These are phyloP conservation scores for Penicillium canescens DNA, from an alignment of 495 filamentous ascomycete genomes.

Conservation along the genomic window DNA sequence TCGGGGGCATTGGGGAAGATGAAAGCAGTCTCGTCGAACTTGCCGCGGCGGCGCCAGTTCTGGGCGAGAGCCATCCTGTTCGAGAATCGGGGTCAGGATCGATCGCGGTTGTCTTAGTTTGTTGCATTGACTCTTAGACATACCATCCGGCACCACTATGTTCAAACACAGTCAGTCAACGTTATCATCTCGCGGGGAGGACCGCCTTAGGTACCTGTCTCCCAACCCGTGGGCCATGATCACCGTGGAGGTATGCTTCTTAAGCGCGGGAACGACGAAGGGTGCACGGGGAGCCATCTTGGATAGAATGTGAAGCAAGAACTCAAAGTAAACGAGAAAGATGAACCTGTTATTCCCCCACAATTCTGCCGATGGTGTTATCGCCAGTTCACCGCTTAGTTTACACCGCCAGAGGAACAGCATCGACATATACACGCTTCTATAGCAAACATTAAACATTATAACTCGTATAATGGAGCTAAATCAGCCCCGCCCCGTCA, in stretches of 20 bases:
- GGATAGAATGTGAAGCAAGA: background rate
- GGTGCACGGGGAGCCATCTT: constrained; percentile 57
- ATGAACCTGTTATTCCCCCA: constrained; percentile 14
- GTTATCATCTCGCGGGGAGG: background rate
- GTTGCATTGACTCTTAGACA: background rate
- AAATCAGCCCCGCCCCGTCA: background rate
- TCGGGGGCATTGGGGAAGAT: constrained; percentile 90
- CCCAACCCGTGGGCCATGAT: constrained; percentile 93
- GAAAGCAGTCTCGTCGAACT: constrained; percentile 88
- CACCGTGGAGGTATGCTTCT: constrained; percentile 88
- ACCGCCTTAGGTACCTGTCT: constrained; percentile 56
- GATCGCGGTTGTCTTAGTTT: background rate
- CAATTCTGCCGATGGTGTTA: constrained; percentile 32
- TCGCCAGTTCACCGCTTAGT: constrained; percentile 22
- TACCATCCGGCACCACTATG: constrained; percentile 70
- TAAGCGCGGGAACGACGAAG: constrained; percentile 82
- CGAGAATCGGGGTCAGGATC: constrained; percentile 3
- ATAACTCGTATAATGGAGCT: background rate
- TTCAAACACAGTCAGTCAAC: constrained; percentile 12
- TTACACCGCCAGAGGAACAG: background rate
- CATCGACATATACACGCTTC: too few species aligned
- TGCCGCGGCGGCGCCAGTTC: constrained; percentile 81
- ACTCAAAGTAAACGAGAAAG: constrained; percentile 2
- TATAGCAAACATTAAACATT: constrained; percentile 6
- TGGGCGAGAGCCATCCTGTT: constrained; percentile 73